Percentiles rank a stretch among this genome's conserved stretches.
phyloP scores from a whole-genome alignment of 768 basidiomycete genomes.

The Stropharia rugosoannulata region DNA sequence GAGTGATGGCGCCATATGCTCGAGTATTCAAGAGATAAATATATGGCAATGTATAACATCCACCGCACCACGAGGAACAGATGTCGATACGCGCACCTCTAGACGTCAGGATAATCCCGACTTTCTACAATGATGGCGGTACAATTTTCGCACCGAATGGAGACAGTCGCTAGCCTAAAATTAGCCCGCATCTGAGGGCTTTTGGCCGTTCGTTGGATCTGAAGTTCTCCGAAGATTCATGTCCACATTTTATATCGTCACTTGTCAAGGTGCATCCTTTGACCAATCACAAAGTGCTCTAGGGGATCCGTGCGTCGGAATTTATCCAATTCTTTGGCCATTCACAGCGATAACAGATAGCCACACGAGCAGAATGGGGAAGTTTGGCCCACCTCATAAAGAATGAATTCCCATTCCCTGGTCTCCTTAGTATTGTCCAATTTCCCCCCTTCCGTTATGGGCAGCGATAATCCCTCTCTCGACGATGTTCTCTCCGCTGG shows the following conservation, averaged over 20 bases:
- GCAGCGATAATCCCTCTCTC: constrained; percentile 15
- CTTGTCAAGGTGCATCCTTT: constrained; percentile 18
- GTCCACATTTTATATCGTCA: constrained; percentile 14
- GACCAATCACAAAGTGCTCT: constrained; percentile 13
- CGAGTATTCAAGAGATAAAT: no score
- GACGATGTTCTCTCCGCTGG: constrained; percentile 16
- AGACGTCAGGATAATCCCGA: not conserved
- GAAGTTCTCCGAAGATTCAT: constrained; percentile 2
- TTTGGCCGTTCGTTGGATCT: constrained; percentile 37
- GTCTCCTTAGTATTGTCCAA: constrained; percentile 1
- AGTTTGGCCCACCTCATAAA: not conserved
- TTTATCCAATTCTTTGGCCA: constrained; percentile 7
- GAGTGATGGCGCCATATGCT: no score
- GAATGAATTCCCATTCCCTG: not conserved
- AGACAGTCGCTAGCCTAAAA: constrained; percentile 13
- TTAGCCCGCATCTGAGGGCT: constrained; percentile 31
- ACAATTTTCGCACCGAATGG: not conserved
- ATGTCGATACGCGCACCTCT: not conserved
- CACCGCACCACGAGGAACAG: not conserved
- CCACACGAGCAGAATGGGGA: not conserved
- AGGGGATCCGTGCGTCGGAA: constrained; percentile 16
- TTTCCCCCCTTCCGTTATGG: constrained; percentile 19
- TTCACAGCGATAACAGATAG: constrained; percentile 7
- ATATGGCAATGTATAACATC: no score
- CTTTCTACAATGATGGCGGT: not conserved